Evolutionary conservation across 176 grass and related monocot genomes (phyloP).

Genomic region (Chrysopogon serrulatus): DNA sequence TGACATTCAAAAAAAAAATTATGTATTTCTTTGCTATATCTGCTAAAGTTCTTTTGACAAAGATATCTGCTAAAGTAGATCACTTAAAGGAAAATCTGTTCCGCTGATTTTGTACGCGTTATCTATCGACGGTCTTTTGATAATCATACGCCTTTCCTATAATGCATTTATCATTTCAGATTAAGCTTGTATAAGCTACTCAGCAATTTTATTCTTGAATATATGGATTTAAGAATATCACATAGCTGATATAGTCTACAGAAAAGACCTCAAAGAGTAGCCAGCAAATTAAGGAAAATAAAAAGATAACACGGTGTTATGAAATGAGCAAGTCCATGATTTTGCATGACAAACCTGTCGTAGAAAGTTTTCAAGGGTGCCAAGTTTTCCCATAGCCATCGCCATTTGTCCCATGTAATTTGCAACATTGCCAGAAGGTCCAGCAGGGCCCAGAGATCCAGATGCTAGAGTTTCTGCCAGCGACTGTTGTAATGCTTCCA

Average conservation of each 20-base stretch:
- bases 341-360: constrained; percentile 62
- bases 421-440: constrained; percentile 68
- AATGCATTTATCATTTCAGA: background rate
- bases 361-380: constrained; percentile 86
- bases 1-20: constrained; percentile 13
- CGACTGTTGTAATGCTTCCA: constrained; percentile 92
- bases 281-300: constrained; percentile 8
- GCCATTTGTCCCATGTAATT: constrained; percentile 98
- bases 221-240: background rate
- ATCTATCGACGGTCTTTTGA: background rate
- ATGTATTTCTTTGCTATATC: background rate
- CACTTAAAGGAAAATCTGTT: background rate
- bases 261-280: background rate
- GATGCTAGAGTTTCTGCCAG: constrained; percentile 76
- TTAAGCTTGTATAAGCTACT: background rate
- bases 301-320: background rate
- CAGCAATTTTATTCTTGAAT: background rate
- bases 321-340: constrained; percentile 6
- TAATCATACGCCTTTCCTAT: background rate
- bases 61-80: background rate
- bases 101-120: background rate
- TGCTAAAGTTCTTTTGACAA: background rate
- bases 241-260: background rate
- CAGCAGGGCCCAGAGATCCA: constrained; percentile 60
- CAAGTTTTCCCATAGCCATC: constrained; percentile 95